Percentiles rank a stretch among this genome's conserved stretches.
Evolutionary conservation across 2,329 filamentous ascomycete genomes (phyloP).

Genomic region (Tolypocladium ovalisporum): DNA sequence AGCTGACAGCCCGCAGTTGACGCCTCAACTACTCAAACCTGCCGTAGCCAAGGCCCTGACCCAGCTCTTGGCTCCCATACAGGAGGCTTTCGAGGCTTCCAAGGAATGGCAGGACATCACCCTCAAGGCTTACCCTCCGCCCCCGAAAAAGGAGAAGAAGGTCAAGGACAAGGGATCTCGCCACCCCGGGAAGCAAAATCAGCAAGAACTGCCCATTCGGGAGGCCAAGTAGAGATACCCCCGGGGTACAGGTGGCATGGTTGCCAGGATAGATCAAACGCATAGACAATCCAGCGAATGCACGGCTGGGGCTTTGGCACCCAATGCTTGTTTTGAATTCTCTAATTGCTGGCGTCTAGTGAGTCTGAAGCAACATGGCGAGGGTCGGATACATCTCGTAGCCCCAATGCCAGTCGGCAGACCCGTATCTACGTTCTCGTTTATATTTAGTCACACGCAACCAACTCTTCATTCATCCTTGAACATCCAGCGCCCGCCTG

Average conservation of each 20-base stretch:
- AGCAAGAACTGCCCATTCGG: conserved; percentile 2
- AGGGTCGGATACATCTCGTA: background rate
- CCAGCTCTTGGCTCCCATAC: conserved; percentile 67
- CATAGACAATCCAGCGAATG: background rate
- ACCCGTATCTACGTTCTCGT: background rate
- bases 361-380: background rate
- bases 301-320: background rate
- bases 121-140: conserved; percentile 69
- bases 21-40: conserved; percentile 81
- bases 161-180: conserved; percentile 64
- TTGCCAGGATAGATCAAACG: background rate
- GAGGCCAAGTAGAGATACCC: background rate
- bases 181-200: conserved; percentile 35
- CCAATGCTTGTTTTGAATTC: background rate
- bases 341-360: background rate
- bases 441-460: background rate
- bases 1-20: conserved; percentile 35
- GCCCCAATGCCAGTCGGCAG: background rate
- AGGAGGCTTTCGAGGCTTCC: conserved; percentile 57
- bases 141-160: conserved; percentile 63
- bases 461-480: conserved; percentile 54
- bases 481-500: conserved; percentile 69
- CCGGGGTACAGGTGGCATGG: background rate
- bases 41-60: conserved; percentile 66
- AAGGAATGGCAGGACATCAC: conserved; percentile 64